Evolutionary conservation across 2,329 filamentous ascomycete genomes (phyloP), one percentile per base, ranked within the genome.

Genomic region (Exophiala oligosperma): DNA sequence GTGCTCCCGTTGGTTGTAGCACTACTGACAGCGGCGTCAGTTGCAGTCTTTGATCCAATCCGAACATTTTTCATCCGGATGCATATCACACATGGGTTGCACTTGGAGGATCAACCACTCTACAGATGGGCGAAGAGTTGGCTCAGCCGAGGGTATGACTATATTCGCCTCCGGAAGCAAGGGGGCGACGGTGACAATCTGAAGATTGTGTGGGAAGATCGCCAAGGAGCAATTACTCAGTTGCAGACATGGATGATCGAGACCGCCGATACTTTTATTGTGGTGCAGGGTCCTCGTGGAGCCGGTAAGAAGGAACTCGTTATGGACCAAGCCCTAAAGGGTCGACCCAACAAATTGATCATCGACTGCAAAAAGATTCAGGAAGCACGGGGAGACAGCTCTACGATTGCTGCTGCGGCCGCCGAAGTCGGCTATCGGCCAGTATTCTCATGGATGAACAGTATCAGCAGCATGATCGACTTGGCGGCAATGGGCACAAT

Each of bases 401-500:
- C 87, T 2, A 96, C 90, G 0, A 96, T 99, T 67, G 85, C 85
- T 60, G 86, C 88, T 41, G 86, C 94, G 4, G 94, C 93, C 0
- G 77, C 80, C 1, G 85, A 92, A 63, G 92, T 97, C 49, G 93
- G 94, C 7, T 97, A 97, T 71, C 82, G 90, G 7, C 94, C 94
- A 0, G 86, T 99, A 0, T 99, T 99, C 72, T 95, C 91, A 0
- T 97, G 92, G 90, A 89, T 95, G 76, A 97, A 97, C 73, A 96
- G 87, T 69, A 85, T 97, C 64, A 96, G 90, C 74, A 96, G 92
- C 71, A 84, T 97, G 75, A 81, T 96, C 63, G 94, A 97, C 67
- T 83, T 97, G 38, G 94, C 93, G 23, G 91, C 94, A 1, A 93
- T 97, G 72, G 90, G 92, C 66, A 94, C 94, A 11, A 96, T 93